Evolutionary conservation across 805 yeast genomes (phyloP).

Genomic region (Zygosaccharomyces pseudorouxii): DNA sequence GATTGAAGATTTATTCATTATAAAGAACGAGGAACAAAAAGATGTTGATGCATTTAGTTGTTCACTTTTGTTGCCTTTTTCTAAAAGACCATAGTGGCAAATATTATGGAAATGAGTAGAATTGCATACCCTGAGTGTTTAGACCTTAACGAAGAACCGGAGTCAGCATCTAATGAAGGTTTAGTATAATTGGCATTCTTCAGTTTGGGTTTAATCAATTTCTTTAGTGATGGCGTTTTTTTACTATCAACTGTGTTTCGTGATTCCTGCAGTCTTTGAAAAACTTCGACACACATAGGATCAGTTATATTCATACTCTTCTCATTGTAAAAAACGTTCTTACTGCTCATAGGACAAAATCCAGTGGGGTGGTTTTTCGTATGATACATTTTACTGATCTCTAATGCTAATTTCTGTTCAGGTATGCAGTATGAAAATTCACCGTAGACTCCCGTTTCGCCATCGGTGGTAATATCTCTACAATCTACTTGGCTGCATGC

Average conservation of each 20-base stretch:
- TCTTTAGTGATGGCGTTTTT: neutral
- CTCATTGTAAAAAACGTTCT: slow-evolving; percentile 23
- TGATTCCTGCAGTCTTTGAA: neutral
- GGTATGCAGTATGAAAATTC: slow-evolving; percentile 61
- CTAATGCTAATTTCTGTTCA: slow-evolving; percentile 57
- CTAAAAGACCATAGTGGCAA: slow-evolving; percentile 13
- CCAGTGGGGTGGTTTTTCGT: slow-evolving; percentile 37
- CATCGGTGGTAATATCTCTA: slow-evolving; percentile 54
- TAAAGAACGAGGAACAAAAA: neutral
- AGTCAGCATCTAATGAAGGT: slow-evolving; percentile 4
- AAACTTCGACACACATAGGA: neutral
- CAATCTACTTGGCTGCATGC: slow-evolving; percentile 59
- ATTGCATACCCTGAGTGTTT: slow-evolving; percentile 12
- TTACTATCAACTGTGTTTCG: neutral
- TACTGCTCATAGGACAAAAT: slow-evolving; percentile 28
- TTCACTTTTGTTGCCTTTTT: slow-evolving; percentile 8
- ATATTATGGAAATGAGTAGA: slow-evolving; percentile 26
- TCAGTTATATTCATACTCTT: slow-evolving; percentile 6
- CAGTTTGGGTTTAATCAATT: neutral
- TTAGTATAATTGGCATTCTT: neutral
- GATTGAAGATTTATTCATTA: slow-evolving; percentile 25
- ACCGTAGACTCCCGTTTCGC: slow-evolving; percentile 58
- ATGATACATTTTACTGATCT: slow-evolving; percentile 57
- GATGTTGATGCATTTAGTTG: neutral
- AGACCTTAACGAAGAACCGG: slow-evolving; percentile 7